Percentiles rank a stretch among this genome's conserved stretches.
Conservation (phyloP, 768 basidiomycete species). For the Boletus eberwhitei region DNA sequence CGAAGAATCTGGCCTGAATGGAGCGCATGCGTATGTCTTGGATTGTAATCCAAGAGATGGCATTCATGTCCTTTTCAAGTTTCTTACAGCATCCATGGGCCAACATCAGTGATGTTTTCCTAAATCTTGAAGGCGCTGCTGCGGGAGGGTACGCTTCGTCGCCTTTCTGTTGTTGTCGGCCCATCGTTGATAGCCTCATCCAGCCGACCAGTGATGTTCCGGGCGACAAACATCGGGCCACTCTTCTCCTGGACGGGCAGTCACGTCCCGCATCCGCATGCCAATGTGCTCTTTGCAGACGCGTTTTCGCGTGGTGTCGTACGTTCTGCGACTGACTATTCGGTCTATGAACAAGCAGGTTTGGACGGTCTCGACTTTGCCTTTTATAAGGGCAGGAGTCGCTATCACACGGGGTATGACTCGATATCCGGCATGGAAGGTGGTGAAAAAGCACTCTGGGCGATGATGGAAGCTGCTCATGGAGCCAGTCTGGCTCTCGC, state of each 20-base stretch:
- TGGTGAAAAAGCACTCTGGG: constrained; percentile 60
- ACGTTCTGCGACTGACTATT: constrained; percentile 70
- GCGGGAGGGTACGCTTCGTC: constrained; percentile 58
- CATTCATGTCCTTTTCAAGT: constrained; percentile 31
- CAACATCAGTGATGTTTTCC: constrained; percentile 58
- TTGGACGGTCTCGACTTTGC: constrained; percentile 76
- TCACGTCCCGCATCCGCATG: constrained; percentile 64
- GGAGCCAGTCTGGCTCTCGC: constrained; percentile 55
- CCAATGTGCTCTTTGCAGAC: constrained; percentile 66
- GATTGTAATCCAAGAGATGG: background rate
- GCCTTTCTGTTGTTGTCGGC: background rate
- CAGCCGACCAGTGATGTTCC: constrained; percentile 76
- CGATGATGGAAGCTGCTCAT: constrained; percentile 68
- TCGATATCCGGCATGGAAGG: constrained; percentile 57
- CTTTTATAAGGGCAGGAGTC: constrained; percentile 70
- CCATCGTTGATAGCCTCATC: background rate
- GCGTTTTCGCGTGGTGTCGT: constrained; percentile 63
- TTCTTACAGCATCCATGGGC: constrained; percentile 78
- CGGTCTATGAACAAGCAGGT: constrained; percentile 54
- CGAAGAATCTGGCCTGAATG: constrained; percentile 75
- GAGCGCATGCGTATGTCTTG: constrained; percentile 55
- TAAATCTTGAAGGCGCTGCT: constrained; percentile 82
- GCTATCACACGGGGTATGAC: constrained; percentile 77
- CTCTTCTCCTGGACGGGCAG: constrained; percentile 47
- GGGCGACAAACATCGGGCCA: constrained; percentile 58